phyloP scores from a whole-genome alignment of 129 eudicot species.

The Daucus carota region DNA sequence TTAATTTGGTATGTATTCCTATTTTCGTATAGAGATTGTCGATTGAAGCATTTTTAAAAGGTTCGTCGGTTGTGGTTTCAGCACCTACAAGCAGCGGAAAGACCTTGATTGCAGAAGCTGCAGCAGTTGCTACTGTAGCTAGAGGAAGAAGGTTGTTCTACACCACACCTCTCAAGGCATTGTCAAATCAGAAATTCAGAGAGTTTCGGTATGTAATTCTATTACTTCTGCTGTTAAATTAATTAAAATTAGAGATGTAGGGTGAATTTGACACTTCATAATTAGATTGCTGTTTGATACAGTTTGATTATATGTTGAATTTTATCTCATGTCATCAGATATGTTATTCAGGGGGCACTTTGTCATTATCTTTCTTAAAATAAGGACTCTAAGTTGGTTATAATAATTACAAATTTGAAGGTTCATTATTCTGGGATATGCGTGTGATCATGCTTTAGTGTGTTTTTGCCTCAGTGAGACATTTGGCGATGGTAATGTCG shows the following conservation, averaged over 20 bases:
- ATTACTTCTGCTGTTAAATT: not conserved
- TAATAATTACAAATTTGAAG: no score
- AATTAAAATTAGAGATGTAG: not conserved
- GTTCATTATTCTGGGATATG: no score
- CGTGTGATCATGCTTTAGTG: not conserved
- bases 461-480: slow-evolving; percentile 57
- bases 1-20: slow-evolving; percentile 1
- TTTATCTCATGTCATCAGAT: not conserved
- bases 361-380: not conserved
- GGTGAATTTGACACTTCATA: not conserved
- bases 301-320: not conserved
- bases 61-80: slow-evolving; percentile 98
- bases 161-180: slow-evolving; percentile 96
- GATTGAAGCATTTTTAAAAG: slow-evolving; percentile 84
- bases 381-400: not conserved
- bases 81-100: slow-evolving; percentile 99
- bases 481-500: slow-evolving; percentile 90
- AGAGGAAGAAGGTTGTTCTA: slow-evolving; percentile 84
- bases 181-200: slow-evolving; percentile 95
- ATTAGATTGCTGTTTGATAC: not conserved
- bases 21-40: slow-evolving; percentile 55
- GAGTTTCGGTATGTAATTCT: slow-evolving; percentile 63
- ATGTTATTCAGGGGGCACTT: not conserved
- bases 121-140: slow-evolving; percentile 92
- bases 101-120: slow-evolving; percentile 96